Evolutionary conservation across 768 basidiomycete species (phyloP).

Genomic region (Lactarius sanguifluus): DNA sequence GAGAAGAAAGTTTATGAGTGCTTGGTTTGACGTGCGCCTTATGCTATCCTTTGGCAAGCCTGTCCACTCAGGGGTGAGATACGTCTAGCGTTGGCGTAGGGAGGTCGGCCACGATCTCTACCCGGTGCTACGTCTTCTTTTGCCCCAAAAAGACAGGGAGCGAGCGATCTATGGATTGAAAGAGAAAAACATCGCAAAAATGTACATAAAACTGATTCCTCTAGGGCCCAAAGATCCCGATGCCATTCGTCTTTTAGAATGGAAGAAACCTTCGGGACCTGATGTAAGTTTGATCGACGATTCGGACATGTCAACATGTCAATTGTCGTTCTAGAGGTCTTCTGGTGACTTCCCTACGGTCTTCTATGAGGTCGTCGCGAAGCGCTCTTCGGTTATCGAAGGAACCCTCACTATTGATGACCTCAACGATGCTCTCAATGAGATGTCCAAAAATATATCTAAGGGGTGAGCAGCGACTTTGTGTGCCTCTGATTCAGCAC

Average conservation of each 20-base stretch:
- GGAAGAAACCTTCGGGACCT: conserved; percentile 80
- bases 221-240: conserved; percentile 78
- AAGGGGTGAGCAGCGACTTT: conserved; percentile 56
- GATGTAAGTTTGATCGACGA: conserved; percentile 45
- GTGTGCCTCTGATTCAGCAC: neutral
- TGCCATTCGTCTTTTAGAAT: conserved; percentile 78
- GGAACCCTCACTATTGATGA: conserved; percentile 79
- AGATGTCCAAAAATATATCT: conserved; percentile 67
- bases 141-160: conserved; percentile 97
- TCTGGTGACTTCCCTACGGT: conserved; percentile 90
- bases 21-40: conserved; percentile 76
- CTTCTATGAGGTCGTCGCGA: conserved; percentile 81
- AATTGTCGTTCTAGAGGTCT: conserved; percentile 46
- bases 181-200: conserved; percentile 91
- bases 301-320: neutral
- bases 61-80: conserved; percentile 25
- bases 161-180: conserved; percentile 92
- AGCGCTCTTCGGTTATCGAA: conserved; percentile 76
- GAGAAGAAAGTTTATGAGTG: conserved; percentile 62
- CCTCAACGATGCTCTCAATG: conserved; percentile 78
- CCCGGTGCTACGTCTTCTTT: conserved; percentile 82
- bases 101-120: conserved; percentile 87
- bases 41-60: conserved; percentile 3
- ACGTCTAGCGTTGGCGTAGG: conserved; percentile 73
- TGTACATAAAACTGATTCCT: conserved; percentile 87